phyloP scores from a whole-genome alignment of 176 grass and related monocot species.

The Oryza glaberrima region DNA sequence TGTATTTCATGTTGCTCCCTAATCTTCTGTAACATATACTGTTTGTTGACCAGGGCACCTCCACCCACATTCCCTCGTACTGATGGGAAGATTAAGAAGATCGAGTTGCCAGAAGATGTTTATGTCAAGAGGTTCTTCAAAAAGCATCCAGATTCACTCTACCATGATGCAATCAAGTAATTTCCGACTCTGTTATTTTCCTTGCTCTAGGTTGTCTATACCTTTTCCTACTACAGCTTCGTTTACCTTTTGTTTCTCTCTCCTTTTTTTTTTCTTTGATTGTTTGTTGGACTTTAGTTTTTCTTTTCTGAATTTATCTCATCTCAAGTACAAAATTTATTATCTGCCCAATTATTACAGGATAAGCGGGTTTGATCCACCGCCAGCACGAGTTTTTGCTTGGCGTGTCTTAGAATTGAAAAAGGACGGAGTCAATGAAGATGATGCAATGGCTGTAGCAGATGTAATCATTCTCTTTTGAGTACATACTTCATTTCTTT shows the following conservation, averaged over 20 bases:
- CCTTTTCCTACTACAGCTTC: background rate
- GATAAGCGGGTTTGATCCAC: conserved; percentile 78
- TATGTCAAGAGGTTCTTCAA: conserved; percentile 65
- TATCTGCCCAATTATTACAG: conserved; percentile 37
- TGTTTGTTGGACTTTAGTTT: background rate
- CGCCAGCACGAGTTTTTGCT: conserved; percentile 86
- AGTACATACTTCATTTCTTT: conserved; percentile 15
- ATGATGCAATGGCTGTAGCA: conserved; percentile 81
- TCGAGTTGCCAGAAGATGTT: conserved; percentile 62
- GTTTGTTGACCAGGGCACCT: conserved; percentile 48
- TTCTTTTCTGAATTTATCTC: conserved; percentile 2
- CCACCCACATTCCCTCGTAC: conserved; percentile 61
- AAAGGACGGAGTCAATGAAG: conserved; percentile 66
- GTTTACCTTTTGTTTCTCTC: conserved; percentile 6
- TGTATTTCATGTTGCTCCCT: background rate
- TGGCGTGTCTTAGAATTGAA: conserved; percentile 86
- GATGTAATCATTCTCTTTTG: conserved; percentile 60
- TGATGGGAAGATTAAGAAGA: conserved; percentile 60
- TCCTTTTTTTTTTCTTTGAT: background rate
- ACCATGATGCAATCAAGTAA: conserved; percentile 73
- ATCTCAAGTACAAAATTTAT: background rate
- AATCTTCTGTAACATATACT: background rate
- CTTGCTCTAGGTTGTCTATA: background rate
- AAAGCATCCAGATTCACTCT: conserved; percentile 63
- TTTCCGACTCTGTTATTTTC: background rate